Conservation (phyloP, 352 stramenopile genomes). For the Globisporangium nagaii region DNA sequence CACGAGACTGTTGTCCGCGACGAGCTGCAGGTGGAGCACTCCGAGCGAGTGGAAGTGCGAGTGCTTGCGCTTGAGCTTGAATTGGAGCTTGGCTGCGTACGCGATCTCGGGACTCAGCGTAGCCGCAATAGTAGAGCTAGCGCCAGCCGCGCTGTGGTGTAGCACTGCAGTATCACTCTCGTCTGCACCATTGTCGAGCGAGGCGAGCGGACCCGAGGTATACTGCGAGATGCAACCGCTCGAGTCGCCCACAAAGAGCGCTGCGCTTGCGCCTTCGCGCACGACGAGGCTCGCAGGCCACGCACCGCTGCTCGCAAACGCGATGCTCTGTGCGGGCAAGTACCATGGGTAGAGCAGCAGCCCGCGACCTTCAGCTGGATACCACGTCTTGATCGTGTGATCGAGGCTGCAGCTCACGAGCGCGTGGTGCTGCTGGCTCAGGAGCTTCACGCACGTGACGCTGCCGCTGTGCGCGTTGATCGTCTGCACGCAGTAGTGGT, state of each 20-base stretch:
- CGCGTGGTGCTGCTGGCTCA: conserved; percentile 36
- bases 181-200: background rate
- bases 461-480: conserved; percentile 50
- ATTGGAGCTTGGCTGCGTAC: conserved; percentile 23
- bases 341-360: conserved; percentile 71
- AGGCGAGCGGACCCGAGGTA: conserved; percentile 9
- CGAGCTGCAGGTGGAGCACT: conserved; percentile 41
- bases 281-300: conserved; percentile 60
- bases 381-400: conserved; percentile 65
- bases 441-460: conserved; percentile 40
- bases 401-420: conserved; percentile 73
- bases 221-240: conserved; percentile 59
- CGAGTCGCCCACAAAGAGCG: conserved; percentile 63
- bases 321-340: conserved; percentile 48
- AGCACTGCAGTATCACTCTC: background rate
- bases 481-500: conserved; percentile 57
- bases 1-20: conserved; percentile 66
- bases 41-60: conserved; percentile 60
- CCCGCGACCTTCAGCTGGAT: conserved; percentile 41
- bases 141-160: background rate
- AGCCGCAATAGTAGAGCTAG: background rate
- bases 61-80: conserved; percentile 59
- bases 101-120: conserved; percentile 5
- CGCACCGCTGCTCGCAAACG: conserved; percentile 36
- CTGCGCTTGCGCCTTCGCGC: conserved; percentile 31